Base-by-base conservation (phyloP, 177 flowering plant genomes). In the Telopea speciosissima region DNA sequence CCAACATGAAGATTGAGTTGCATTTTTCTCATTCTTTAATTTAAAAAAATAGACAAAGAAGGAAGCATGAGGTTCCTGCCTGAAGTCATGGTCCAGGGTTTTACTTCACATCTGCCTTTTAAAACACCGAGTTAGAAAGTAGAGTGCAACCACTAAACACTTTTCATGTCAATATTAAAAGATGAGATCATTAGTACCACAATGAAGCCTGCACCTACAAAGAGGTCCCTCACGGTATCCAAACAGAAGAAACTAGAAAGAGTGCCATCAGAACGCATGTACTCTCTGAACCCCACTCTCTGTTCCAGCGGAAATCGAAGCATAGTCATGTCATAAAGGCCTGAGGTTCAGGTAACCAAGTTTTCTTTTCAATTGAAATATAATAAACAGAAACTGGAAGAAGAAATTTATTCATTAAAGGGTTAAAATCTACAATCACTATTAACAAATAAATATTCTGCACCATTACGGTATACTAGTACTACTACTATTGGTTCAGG, bases 241-340 rank as follows among this genome's bases (percentile, higher is more conserved):
- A 89, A 76, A 76, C 86, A 79, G 82, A 94, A 94, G 84, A 90
- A 92, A 81, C 92, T 92, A 65, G 97, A 90, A n/a, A 80, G 88
- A 23, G 97, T 94, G 63, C 98, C 97, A 82, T 92, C 98, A 64
- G 88, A 76, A 14, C 97, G 85, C 87, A 85, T 68, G 77, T 94
- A 94, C 70, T 92, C 97, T 72, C 97, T 83, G 72, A 81, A 83
- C 33, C 95, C 97, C 24, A 89, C 83, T 74, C 86, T 82, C 76
- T 90, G 81, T 19, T 83, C 81, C 28, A 87, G 86, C 68, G 83
- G 81, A 80, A 94, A 92, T 65, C 98, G 90, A 74, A 94, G 97
- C 98, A 94, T 92, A 56, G 97, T 87, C 97, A 92, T 90, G 75
- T 94, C 99, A 87, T 88, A 94, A 36, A 94, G 90, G 68, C 99